Evolutionary conservation across 1,139 yeast species (phyloP).

Genomic region (Hansenula lynferdii): DNA sequence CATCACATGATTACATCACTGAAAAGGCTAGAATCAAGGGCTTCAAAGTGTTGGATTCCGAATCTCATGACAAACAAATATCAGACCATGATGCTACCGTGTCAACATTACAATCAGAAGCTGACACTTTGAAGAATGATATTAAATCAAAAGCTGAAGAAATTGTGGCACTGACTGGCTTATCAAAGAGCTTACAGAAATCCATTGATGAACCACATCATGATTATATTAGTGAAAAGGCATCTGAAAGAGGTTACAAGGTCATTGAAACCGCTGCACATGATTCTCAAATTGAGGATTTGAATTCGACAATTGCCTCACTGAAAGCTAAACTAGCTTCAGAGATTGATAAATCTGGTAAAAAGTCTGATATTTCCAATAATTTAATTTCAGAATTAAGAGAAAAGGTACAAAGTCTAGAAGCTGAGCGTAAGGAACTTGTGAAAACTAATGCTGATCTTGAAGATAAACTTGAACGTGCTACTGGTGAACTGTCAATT

Average conservation of each 20-base stretch:
- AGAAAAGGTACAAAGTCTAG: conserved; percentile 22
- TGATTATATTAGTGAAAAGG: conserved; percentile 26
- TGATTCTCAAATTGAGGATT: conserved; percentile 3
- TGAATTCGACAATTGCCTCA: conserved; percentile 5
- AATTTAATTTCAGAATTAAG: conserved; percentile 28
- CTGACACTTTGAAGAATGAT: neutral
- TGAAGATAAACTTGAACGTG: conserved; percentile 22
- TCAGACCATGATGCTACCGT: neutral
- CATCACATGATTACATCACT: neutral
- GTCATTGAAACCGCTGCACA: conserved; percentile 5
- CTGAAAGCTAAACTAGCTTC: neutral
- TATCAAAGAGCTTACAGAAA: too few relatives aligned
- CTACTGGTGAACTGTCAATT: conserved; percentile 7
- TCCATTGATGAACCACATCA: conserved; percentile 16
- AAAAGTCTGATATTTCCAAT: conserved; percentile 6
- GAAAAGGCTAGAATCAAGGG: conserved; percentile 7
- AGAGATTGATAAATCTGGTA: neutral
- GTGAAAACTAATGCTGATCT: conserved; percentile 1
- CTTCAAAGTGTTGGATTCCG: neutral
- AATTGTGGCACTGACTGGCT: too few relatives aligned
- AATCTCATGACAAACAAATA: neutral
- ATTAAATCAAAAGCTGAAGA: neutral
- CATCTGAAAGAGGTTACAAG: conserved; percentile 14
- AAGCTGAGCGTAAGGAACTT: conserved; percentile 8
- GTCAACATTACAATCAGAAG: neutral